Conservation (phyloP, 192 early-diverging fungal species). For the Coemansia sp. region DNA sequence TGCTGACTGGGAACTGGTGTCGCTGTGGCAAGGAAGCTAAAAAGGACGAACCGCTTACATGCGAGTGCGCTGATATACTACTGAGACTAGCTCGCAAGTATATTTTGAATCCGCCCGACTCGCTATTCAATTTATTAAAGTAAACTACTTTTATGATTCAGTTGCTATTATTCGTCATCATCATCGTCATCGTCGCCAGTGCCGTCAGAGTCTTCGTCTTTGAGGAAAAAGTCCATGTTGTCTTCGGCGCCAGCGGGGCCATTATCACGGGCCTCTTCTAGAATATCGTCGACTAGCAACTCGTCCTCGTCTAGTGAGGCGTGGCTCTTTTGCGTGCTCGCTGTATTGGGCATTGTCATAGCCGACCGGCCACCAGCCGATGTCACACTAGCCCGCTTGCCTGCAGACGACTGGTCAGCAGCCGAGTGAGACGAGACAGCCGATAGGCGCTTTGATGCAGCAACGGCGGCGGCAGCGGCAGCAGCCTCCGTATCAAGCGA, state of each 20-base stretch:
- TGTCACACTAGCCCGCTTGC: conserved; percentile 15
- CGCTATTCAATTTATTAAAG: conserved; percentile 16
- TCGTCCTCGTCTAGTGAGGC: conserved; percentile 42
- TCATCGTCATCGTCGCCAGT: conserved; percentile 18
- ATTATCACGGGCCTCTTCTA: conserved; percentile 23
- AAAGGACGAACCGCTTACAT: conserved; percentile 12
- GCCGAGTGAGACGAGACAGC: conserved; percentile 3
- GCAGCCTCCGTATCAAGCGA: background rate
- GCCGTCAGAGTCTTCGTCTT: conserved; percentile 45
- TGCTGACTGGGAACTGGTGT: conserved; percentile 42
- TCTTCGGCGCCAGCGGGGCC: background rate
- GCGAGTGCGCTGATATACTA: conserved; percentile 20
- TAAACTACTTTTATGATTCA: background rate
- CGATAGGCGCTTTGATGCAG: conserved; percentile 14
- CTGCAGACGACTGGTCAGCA: conserved; percentile 4
- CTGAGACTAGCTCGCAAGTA: conserved; percentile 12
- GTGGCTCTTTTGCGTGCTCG: conserved; percentile 10
- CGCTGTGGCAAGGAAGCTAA: conserved; percentile 15
- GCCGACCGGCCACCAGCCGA: conserved; percentile 5
- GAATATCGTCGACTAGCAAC: conserved; percentile 27
- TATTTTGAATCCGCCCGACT: conserved; percentile 2
- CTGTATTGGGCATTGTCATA: conserved; percentile 14
- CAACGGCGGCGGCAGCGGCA: background rate
- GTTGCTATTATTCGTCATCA: background rate
- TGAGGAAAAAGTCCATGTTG: conserved; percentile 49